Conservation (phyloP, 768 basidiomycete genomes). For the Lentinula aciculospora region DNA sequence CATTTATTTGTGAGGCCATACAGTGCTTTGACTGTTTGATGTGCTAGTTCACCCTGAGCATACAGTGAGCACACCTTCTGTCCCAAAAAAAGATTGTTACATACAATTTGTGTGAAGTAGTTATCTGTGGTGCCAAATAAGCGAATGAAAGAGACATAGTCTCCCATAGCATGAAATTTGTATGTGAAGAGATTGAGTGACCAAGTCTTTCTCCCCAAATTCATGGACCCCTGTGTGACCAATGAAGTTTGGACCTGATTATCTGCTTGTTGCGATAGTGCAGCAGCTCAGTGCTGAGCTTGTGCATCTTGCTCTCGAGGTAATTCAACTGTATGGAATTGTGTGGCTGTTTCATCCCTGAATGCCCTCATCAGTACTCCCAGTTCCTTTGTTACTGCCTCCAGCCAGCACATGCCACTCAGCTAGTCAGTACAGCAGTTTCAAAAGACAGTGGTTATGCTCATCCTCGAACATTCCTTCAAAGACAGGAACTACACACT, state of each 20-base stretch:
- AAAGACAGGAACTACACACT: conserved; percentile 27
- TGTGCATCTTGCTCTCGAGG: conserved; percentile 8
- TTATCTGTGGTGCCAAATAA: conserved; percentile 27
- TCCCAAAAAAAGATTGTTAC: too few relatives aligned
- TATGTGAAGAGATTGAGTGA: conserved; percentile 24
- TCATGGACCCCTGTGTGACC: too few relatives aligned
- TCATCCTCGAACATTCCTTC: conserved; percentile 21
- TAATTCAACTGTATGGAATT: conserved; percentile 5
- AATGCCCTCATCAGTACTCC: conserved; percentile 3
- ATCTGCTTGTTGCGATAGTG: too few relatives aligned
- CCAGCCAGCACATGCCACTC: conserved; percentile 14
- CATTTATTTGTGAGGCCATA: conserved; percentile 25
- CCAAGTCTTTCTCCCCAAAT: conserved; percentile 7
- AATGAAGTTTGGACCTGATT: too few relatives aligned
- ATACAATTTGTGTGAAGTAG: conserved; percentile 30
- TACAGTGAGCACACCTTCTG: too few relatives aligned
- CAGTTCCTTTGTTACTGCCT: conserved; percentile 3
- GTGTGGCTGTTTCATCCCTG: neutral
- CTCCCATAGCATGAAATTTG: conserved; percentile 28
- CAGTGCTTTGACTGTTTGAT: conserved; percentile 24
- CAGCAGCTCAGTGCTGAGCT: too few relatives aligned
- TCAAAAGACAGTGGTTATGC: conserved; percentile 3
- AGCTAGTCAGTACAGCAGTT: conserved; percentile 11
- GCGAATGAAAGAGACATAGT: conserved; percentile 21
- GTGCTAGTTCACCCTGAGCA: conserved; percentile 32